phyloP scores from a whole-genome alignment of 1,284 basidiomycete species.

The Moesziomyces parantarcticus region DNA sequence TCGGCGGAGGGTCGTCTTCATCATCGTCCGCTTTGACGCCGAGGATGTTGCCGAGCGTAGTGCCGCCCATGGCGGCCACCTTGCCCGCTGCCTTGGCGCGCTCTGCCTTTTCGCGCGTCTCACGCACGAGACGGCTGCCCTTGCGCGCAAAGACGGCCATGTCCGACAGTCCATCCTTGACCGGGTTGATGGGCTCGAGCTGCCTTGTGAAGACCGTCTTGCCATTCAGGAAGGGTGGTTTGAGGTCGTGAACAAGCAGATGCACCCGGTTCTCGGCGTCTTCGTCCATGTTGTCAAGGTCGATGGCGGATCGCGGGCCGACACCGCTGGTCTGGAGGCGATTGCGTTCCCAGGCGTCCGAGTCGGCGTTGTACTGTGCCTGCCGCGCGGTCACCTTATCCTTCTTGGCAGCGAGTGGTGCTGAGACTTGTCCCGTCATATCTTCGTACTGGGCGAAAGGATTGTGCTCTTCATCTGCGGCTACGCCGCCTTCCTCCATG shows the following conservation, averaged over 20 bases:
- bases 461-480: conserved; percentile 89
- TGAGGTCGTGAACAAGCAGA: conserved; percentile 94
- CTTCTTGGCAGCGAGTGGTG: conserved; percentile 39
- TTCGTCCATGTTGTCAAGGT: conserved; percentile 79
- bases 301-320: conserved; percentile 80
- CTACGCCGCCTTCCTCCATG: conserved; percentile 66
- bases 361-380: conserved; percentile 80
- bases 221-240: conserved; percentile 97
- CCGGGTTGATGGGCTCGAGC: conserved; percentile 95
- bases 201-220: conserved; percentile 96
- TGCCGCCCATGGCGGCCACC: conserved; percentile 89
- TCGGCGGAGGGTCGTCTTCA: conserved; percentile 23
- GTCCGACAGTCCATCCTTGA: conserved; percentile 91
- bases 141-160: conserved; percentile 96
- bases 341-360: conserved; percentile 97
- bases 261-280: conserved; percentile 97
- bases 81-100: conserved; percentile 82
- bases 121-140: conserved; percentile 89
- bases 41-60: conserved; percentile 93
- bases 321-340: conserved; percentile 96
- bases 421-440: conserved; percentile 72
- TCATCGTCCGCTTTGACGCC: conserved; percentile 94
- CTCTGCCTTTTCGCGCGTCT: conserved; percentile 95
- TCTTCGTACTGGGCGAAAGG: conserved; percentile 85
- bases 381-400: conserved; percentile 66